A percentile compares a stretch with the other conserved stretches of the same genome.
These are phyloP conservation scores for Dipteronia sinensis DNA, from an alignment of 345 rosid genomes.

Conservation along the genomic window DNA sequence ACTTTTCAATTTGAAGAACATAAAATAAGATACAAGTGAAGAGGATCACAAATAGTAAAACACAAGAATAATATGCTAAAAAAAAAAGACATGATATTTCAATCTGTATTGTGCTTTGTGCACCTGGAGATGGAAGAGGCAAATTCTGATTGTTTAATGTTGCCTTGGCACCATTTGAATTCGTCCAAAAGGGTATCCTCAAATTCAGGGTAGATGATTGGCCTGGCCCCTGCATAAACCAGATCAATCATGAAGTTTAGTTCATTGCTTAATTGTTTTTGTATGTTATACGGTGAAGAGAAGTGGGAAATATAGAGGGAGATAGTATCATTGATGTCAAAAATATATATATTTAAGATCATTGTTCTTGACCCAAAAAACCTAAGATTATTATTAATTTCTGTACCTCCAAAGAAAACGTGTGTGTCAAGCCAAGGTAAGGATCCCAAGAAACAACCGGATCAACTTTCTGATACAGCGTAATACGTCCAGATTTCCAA, in stretches of 20 bases:
- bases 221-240: constrained; percentile 26
- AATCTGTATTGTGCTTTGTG: neutral
- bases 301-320: neutral
- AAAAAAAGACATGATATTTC: too few relatives aligned
- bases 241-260: neutral
- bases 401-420: constrained; percentile 50
- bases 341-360: too few relatives aligned
- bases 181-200: constrained; percentile 47
- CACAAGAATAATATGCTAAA: neutral
- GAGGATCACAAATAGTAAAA: neutral
- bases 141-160: constrained; percentile 32
- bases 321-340: neutral
- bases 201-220: constrained; percentile 40
- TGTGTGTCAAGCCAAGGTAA: constrained; percentile 50
- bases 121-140: constrained; percentile 43
- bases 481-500: constrained; percentile 65
- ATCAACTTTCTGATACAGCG: constrained; percentile 61
- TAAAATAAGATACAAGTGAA: neutral
- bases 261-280: too few relatives aligned
- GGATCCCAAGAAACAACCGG: constrained; percentile 74
- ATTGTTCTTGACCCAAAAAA: too few relatives aligned
- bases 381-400: neutral
- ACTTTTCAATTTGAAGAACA: neutral
- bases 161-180: constrained; percentile 40
- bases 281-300: neutral